These are phyloP conservation scores for Leccinum boreale DNA, from an alignment of 768 basidiomycete genomes.

Conservation along the genomic window DNA sequence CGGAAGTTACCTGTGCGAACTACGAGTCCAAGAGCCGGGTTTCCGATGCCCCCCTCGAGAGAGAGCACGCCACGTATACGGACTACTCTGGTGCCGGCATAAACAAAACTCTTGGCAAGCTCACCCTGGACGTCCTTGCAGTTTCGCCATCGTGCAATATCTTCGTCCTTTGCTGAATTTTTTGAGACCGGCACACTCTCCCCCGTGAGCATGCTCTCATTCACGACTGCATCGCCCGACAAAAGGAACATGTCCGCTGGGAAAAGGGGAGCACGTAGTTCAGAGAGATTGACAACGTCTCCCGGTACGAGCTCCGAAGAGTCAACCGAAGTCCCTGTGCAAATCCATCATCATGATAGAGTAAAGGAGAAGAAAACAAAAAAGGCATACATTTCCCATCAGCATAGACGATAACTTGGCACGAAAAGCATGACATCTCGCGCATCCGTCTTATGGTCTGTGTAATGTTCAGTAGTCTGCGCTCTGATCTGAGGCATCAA, in stretches of 20 bases:
- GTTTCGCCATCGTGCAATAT: slow-evolving; percentile 67
- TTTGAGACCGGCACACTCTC: slow-evolving; percentile 98
- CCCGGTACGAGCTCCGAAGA: slow-evolving; percentile 86
- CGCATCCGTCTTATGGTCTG: slow-evolving; percentile 92
- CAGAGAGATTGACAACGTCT: slow-evolving; percentile 87
- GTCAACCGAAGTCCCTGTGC: slow-evolving; percentile 63
- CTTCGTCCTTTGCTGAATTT: slow-evolving; percentile 75
- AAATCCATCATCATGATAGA: slow-evolving; percentile 2
- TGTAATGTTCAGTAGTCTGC: slow-evolving; percentile 3
- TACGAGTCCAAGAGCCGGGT: slow-evolving; percentile 77
- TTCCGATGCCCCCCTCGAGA: slow-evolving; percentile 47
- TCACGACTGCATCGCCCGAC: slow-evolving; percentile 95
- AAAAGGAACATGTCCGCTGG: slow-evolving; percentile 92
- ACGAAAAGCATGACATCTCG: slow-evolving; percentile 91
- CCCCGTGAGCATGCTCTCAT: slow-evolving; percentile 99
- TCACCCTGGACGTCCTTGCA: slow-evolving; percentile 57
- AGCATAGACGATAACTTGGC: slow-evolving; percentile 65
- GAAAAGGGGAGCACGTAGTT: slow-evolving; percentile 64
- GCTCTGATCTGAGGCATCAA: not conserved
- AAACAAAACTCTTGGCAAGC: slow-evolving; percentile 79
- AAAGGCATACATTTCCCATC: slow-evolving; percentile 69
- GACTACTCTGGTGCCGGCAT: slow-evolving; percentile 88
- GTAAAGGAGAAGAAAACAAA: not conserved
- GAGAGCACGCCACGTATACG: slow-evolving; percentile 68
- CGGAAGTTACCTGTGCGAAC: slow-evolving; percentile 69